Conservation (phyloP, 441 rosid species). For the Jatropha podagrica region DNA sequence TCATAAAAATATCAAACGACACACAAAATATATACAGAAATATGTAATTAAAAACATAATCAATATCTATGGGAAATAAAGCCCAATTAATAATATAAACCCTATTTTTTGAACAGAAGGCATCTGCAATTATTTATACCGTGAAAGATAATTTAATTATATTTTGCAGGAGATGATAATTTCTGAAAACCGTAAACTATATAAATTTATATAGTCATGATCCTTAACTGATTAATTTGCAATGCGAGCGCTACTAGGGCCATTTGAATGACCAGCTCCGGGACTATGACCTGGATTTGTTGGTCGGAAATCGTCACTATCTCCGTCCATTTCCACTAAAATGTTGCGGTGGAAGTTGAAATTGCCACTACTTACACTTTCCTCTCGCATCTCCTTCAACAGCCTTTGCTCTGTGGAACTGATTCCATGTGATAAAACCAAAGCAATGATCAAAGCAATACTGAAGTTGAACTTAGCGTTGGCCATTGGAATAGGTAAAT, state of each 20-base stretch:
- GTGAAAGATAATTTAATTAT: neutral
- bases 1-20: neutral
- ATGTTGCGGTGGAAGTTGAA: neutral
- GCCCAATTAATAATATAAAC: neutral
- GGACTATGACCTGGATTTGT: slow-evolving; percentile 48
- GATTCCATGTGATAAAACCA: slow-evolving; percentile 29
- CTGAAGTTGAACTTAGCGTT: slow-evolving; percentile 21
- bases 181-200: neutral
- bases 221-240: neutral
- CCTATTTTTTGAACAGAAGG: neutral
- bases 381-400: slow-evolving; percentile 8
- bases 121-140: neutral
- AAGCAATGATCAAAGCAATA: slow-evolving; percentile 20
- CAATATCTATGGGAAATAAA: neutral
- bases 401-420: slow-evolving; percentile 32
- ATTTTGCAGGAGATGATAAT: neutral
- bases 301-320: slow-evolving; percentile 39
- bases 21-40: slow-evolving; percentile 6
- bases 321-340: neutral
- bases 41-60: neutral
- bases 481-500: slow-evolving; percentile 25
- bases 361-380: neutral
- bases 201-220: neutral
- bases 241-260: slow-evolving; percentile 4
- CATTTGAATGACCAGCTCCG: slow-evolving; percentile 42